These are phyloP conservation scores for Neoascochyta sp. DNA, from an alignment of 2,329 filamentous ascomycete species.

Conservation along the genomic window DNA sequence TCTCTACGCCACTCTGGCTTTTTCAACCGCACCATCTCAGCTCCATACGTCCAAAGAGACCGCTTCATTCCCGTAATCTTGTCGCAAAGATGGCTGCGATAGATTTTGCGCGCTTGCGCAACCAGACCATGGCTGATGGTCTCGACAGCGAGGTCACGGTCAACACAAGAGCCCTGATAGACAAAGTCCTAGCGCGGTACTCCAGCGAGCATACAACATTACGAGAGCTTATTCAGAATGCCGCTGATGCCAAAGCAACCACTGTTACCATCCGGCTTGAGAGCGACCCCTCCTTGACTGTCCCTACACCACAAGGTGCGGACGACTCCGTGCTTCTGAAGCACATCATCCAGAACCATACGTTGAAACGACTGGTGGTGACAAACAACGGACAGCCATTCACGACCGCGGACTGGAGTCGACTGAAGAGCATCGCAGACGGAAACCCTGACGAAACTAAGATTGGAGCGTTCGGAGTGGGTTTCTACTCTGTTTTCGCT, in stretches of 20 bases:
- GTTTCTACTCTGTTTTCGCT: constrained; percentile 97
- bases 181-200: constrained; percentile 94
- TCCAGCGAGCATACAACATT: constrained; percentile 89
- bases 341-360: constrained; percentile 81
- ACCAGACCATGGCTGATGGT: constrained; percentile 81
- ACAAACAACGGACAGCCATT: constrained; percentile 91
- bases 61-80: too few species aligned
- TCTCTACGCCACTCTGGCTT: too few species aligned
- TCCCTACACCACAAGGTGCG: constrained; percentile 64
- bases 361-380: constrained; percentile 79
- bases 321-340: constrained; percentile 71
- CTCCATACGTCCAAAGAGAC: too few species aligned
- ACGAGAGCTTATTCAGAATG: constrained; percentile 94
- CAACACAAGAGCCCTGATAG: constrained; percentile 92
- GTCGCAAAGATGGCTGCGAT: constrained; percentile 41
- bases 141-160: constrained; percentile 98
- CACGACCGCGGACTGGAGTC: constrained; percentile 83
- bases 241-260: constrained; percentile 90
- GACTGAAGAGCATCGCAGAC: constrained; percentile 95
- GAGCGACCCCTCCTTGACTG: constrained; percentile 74
- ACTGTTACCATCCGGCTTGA: constrained; percentile 91
- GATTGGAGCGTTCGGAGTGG: constrained; percentile 96
- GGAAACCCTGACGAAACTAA: constrained; percentile 99
- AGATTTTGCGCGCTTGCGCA: constrained; percentile 67
- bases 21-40: too few species aligned